Evolutionary conservation across 768 basidiomycete species (phyloP).

Genomic region (Tulasnella sp.): DNA sequence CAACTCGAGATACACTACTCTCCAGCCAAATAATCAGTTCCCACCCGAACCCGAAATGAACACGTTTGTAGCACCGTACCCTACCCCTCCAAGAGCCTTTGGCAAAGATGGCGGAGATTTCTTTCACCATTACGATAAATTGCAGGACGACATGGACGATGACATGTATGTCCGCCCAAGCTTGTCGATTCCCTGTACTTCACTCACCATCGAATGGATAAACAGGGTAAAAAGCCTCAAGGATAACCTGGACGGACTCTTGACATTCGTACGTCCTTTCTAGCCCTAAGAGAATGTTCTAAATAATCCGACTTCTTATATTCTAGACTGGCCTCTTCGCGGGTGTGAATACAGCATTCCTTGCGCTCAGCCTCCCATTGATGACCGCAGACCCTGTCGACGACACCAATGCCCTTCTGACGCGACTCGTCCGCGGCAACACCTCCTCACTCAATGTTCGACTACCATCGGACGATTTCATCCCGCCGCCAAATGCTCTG

Average conservation of each 20-base stretch:
- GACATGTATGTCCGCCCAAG: not conserved
- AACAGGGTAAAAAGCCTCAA: not conserved
- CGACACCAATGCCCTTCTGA: constrained; percentile 20
- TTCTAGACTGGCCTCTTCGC: constrained; percentile 21
- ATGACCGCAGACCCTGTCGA: constrained; percentile 12
- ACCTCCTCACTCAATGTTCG: not conserved
- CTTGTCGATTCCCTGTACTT: not conserved
- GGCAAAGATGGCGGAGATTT: not conserved
- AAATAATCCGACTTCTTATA: not conserved
- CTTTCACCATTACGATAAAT: constrained; percentile 1
- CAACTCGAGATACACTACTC: not conserved
- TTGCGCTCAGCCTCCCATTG: not conserved
- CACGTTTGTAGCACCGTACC: not conserved
- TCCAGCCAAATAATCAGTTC: not conserved
- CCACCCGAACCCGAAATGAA: not conserved
- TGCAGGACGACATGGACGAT: not conserved
- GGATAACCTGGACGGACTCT: constrained; percentile 2
- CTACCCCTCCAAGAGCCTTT: not conserved
- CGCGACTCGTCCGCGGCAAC: constrained; percentile 3
- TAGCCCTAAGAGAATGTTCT: not conserved
- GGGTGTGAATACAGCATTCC: constrained; percentile 22
- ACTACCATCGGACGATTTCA: not conserved
- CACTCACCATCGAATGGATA: not conserved
- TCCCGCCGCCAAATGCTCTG: not conserved
- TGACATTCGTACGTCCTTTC: not conserved